A percentile compares a stretch with the other conserved stretches of the same genome.
phyloP scores from a whole-genome alignment of 2,329 filamentous ascomycete species.

The Uncinocarpus reesii region DNA sequence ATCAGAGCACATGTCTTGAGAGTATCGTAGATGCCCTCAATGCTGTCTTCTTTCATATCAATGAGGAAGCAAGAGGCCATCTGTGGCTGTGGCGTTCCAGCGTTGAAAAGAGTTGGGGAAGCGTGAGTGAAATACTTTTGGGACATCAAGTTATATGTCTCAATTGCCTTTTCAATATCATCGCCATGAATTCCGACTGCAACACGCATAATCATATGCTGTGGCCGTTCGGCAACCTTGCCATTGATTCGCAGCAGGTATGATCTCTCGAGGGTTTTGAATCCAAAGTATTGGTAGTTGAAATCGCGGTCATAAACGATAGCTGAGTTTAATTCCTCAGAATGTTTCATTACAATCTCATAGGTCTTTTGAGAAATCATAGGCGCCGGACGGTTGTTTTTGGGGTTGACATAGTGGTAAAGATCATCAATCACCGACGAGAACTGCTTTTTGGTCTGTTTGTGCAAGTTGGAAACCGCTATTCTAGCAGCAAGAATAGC shows the following conservation, averaged over 20 bases:
- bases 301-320: slow-evolving; percentile 99
- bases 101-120: slow-evolving; percentile 95
- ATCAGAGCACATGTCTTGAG: slow-evolving; percentile 99
- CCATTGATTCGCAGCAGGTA: slow-evolving; percentile 92
- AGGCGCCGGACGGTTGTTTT: slow-evolving; percentile 69
- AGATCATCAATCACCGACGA: slow-evolving; percentile 90
- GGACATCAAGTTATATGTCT: slow-evolving; percentile 99
- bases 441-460: slow-evolving; percentile 99
- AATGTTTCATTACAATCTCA: slow-evolving; percentile 88
- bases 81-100: slow-evolving; percentile 87
- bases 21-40: slow-evolving; percentile 98
- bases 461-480: slow-evolving; percentile 98
- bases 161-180: slow-evolving; percentile 83
- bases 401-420: slow-evolving; percentile 92
- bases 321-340: slow-evolving; percentile 93
- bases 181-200: slow-evolving; percentile 94
- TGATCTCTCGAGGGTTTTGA: slow-evolving; percentile 97
- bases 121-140: slow-evolving; percentile 98
- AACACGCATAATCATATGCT: slow-evolving; percentile 99
- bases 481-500: slow-evolving; percentile 97
- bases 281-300: slow-evolving; percentile 99
- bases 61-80: slow-evolving; percentile 97
- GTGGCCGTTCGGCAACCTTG: slow-evolving; percentile 91
- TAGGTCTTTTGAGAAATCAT: slow-evolving; percentile 94
- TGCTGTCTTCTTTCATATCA: slow-evolving; percentile 99